Base-by-base conservation (phyloP, 176 grass and related monocot genomes). In the Miscanthus lutarioriparius region DNA sequence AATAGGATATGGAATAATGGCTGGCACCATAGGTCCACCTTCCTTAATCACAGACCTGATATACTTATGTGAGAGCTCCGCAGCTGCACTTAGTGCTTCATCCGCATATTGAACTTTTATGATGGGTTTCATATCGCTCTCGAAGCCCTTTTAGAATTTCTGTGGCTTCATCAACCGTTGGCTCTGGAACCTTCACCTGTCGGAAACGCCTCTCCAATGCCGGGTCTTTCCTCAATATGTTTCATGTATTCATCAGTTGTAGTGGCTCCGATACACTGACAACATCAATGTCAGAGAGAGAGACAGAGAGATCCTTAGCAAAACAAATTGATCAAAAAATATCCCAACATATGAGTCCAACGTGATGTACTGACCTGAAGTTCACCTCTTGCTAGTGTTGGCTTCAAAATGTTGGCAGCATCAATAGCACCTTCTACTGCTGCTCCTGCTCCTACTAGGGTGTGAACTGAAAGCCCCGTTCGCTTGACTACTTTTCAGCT, bases 351-450 rank as follows among this genome's bases (percentile, higher is more conserved):
- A 90, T 27, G 4, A 70, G 4, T 72, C 12, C 13, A 45, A 27
- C 6, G 12, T 45, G n/a, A 16, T 27, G 23, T 73, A 43, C 72
- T 32, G 26, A 74, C 94, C 88, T 97, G 92, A 39, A 97, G 58
- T 92, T 97, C 94, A 63, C 94, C 94, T 97, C 92, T 94, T 53
- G 94, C 90, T 64, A 97, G 68, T 58, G 94, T 88, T 83, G 94
- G 91, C 85, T 94, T 94, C 38, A 97, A 85, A 70, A 97, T 92
- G 75, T 94, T 94, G 70, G 94, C 91, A 76, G 85, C 94, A 82
- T 97, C 91, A 22, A 94, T 92, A 64, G 82, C 91, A 76, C 94
- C 89, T 75, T 94, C 89, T 22, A 3, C 27, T 10, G 85, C 82
- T 44, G 89, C 84, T 83, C 92, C 92, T 67, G 95, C 92, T 78